These are phyloP conservation scores for Populus pruinosa DNA, from an alignment of 345 rosid species.

Conservation along the genomic window DNA sequence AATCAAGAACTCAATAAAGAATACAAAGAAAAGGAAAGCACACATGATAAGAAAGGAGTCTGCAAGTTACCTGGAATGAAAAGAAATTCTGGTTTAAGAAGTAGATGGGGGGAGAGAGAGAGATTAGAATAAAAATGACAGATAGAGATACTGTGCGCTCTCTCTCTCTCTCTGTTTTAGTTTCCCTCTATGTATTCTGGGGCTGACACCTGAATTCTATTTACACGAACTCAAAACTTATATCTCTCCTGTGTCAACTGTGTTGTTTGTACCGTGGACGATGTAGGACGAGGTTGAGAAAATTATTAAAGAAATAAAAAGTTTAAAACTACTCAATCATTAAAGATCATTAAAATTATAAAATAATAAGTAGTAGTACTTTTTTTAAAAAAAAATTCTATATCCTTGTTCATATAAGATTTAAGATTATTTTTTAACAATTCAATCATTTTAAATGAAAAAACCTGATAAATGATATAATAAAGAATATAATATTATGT, in stretches of 20 bases:
- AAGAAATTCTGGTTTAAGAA: neutral
- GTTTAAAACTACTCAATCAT: too few species aligned
- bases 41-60: neutral
- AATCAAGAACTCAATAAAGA: neutral
- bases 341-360: too few species aligned
- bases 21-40: neutral
- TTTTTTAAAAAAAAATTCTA: too few species aligned
- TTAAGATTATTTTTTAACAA: too few species aligned
- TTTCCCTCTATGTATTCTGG: neutral
- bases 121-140: neutral
- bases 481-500: too few species aligned
- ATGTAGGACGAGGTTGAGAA: neutral
- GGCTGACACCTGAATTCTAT: slow-evolving; percentile 6
- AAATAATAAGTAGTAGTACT: too few species aligned
- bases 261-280: neutral
- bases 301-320: neutral
- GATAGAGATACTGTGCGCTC: neutral
- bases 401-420: too few species aligned
- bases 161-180: neutral
- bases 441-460: too few species aligned
- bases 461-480: too few species aligned
- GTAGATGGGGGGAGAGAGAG: neutral
- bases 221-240: neutral
- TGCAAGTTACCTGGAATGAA: neutral
- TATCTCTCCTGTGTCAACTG: neutral